phyloP scores from a whole-genome alignment of 2,329 filamentous ascomycete genomes.

The Epichloe gansuensis region DNA sequence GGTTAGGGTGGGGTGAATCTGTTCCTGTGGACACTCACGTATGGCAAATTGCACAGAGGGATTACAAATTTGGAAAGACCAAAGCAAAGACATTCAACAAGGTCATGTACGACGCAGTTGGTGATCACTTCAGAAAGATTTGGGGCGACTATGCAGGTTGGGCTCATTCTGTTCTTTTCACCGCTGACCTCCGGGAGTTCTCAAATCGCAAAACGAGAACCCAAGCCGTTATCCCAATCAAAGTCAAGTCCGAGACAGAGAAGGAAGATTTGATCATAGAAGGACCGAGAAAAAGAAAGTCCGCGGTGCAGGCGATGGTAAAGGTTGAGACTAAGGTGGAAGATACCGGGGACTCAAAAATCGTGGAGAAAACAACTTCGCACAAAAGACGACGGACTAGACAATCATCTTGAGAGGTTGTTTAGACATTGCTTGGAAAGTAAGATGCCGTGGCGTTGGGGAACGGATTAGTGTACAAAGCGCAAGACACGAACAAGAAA shows the following conservation, averaged over 20 bases:
- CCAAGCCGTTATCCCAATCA: neutral
- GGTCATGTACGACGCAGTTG: conserved; percentile 77
- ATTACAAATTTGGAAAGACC: conserved; percentile 83
- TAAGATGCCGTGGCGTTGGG: neutral
- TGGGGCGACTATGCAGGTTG: conserved; percentile 94
- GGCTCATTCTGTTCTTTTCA: conserved; percentile 95
- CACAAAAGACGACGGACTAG: conserved; percentile 19
- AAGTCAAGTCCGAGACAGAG: conserved; percentile 6
- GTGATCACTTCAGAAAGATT: conserved; percentile 73
- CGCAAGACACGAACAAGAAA: too few relatives aligned
- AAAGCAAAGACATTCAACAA: conserved; percentile 81
- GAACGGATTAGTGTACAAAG: too few relatives aligned
- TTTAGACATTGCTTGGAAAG: neutral
- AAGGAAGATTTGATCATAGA: conserved; percentile 13
- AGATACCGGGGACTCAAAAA: conserved; percentile 10
- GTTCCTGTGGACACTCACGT: conserved; percentile 97
- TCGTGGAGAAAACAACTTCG: conserved; percentile 12
- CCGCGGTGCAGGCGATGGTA: conserved; percentile 8
- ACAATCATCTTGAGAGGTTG: neutral
- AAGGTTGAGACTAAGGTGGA: conserved; percentile 11
- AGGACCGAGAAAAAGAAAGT: conserved; percentile 16
- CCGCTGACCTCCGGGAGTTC: conserved; percentile 79
- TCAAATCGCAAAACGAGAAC: conserved; percentile 42
- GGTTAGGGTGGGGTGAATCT: conserved; percentile 86
- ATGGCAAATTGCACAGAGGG: conserved; percentile 93